Base-by-base conservation (phyloP, 495 filamentous ascomycete genomes). In the Aspergillus heteromorphus region DNA sequence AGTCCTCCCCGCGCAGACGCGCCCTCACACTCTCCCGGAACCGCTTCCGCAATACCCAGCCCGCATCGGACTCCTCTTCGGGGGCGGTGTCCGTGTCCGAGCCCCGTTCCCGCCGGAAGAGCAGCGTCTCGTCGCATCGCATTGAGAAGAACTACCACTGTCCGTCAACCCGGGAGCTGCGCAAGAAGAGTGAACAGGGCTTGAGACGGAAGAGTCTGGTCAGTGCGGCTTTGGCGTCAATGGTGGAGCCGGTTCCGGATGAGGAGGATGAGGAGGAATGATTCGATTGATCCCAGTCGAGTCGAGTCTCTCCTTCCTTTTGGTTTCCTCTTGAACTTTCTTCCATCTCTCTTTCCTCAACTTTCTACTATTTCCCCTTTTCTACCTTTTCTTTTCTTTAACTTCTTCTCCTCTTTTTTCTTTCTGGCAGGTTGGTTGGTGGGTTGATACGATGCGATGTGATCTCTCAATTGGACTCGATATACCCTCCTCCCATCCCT, bases 191-290 rank as follows among this genome's bases (percentile, higher is more conserved):
- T 51, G 74, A 76, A 25, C 68, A 72, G 47, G 69, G 71, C 0
- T 50, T 77, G 11, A 60, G 74, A 38, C 59, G 74, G 45, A 75
- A 72, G 64, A 78, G 74, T 53, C 62, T 78, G 34, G 73, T 78
- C 7, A 75, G 69, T 65, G 70, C 72, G 21, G 72, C 72, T 30
- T 56, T 76, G 58, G 73, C 73, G 4, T 73, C 68, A 14, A 67
- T 75, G 55, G 66, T 68, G 18, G 70, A 72, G 47, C 56, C 49
- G 23, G 50, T 40, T 5, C 19, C 19, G 1, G 20, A 23, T 21
- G 14, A 16, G 17, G 14, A 27, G 23, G 23, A 27, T 27, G 23
- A 27, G 42, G 23, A 27, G 42, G 50, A 60, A 23, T 60, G 20
- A 47, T 53, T 43, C 14, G 25, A 11, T 45, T 20, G n/a, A n/a